These are phyloP conservation scores for Sugiyamaella xylanicola DNA, from an alignment of 1,139 yeast genomes.

Conservation along the genomic window DNA sequence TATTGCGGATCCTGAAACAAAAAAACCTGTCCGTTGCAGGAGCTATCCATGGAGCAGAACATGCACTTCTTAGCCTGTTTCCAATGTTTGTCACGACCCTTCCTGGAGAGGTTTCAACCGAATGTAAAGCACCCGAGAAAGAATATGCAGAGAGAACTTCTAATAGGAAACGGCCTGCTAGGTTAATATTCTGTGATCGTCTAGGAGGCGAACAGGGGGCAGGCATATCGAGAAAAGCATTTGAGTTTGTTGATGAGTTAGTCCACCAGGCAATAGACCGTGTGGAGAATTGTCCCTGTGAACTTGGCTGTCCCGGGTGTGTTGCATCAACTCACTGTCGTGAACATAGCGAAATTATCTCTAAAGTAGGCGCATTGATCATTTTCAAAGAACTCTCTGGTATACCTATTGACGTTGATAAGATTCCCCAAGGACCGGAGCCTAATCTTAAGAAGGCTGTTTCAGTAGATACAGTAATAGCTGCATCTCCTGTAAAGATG, in stretches of 20 bases:
- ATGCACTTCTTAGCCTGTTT: conserved; percentile 74
- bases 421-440: conserved; percentile 79
- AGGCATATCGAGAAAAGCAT: conserved; percentile 77
- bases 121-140: conserved; percentile 95
- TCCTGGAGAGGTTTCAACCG: conserved; percentile 78
- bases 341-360: conserved; percentile 78
- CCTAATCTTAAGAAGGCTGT: conserved; percentile 66
- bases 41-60: conserved; percentile 97
- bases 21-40: conserved; percentile 75
- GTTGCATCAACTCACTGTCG: conserved; percentile 76
- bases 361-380: conserved; percentile 83
- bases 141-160: conserved; percentile 80
- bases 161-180: conserved; percentile 74
- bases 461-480: conserved; percentile 65
- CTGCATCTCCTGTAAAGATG: conserved; percentile 37
- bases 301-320: conserved; percentile 89
- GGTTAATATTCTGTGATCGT: conserved; percentile 80
- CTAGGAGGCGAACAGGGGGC: conserved; percentile 78
- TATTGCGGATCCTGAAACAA: conserved; percentile 57
- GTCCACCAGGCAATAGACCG: conserved; percentile 60
- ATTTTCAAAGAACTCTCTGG: conserved; percentile 56
- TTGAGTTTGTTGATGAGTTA: conserved; percentile 71
- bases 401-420: conserved; percentile 50
- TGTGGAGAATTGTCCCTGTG: conserved; percentile 70
- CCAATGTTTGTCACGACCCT: conserved; percentile 67